Evolutionary conservation across 176 grass and related monocot species (phyloP).

Genomic region (Eremochloa ophiuroides): DNA sequence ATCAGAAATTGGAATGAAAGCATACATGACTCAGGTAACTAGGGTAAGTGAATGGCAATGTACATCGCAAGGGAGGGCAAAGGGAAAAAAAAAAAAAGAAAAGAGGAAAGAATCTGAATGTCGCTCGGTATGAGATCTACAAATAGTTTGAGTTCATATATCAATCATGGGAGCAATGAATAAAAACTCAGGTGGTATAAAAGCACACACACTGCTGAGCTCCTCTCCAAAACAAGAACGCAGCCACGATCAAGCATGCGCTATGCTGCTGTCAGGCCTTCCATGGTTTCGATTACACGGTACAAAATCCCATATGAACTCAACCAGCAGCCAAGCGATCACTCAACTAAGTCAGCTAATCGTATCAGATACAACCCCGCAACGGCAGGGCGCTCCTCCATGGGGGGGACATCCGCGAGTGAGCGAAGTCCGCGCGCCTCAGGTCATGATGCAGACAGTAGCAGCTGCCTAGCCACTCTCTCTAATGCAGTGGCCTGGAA

Average conservation of each 20-base stretch:
- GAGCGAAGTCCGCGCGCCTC: not conserved
- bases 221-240: constrained; percentile 39
- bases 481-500: constrained; percentile 66
- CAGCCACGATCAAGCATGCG: constrained; percentile 27
- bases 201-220: constrained; percentile 40
- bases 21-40: not conserved
- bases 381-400: constrained; percentile 20
- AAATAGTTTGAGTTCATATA: constrained; percentile 57
- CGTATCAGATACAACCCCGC: constrained; percentile 31
- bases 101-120: constrained; percentile 11
- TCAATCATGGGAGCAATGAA: constrained; percentile 49
- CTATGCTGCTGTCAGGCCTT: constrained; percentile 35
- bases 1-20: not conserved
- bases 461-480: constrained; percentile 57
- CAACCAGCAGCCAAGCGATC: constrained; percentile 20
- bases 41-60: constrained; percentile 15
- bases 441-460: not conserved
- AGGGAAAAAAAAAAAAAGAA: no score
- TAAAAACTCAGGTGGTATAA: constrained; percentile 42
- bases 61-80: not conserved
- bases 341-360: constrained; percentile 46
- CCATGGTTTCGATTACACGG: constrained; percentile 20
- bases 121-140: constrained; percentile 31
- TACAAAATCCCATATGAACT: constrained; percentile 35
- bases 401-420: not conserved